Conservation (phyloP, 2,329 filamentous ascomycete species). For the Ascomycota sp. region DNA sequence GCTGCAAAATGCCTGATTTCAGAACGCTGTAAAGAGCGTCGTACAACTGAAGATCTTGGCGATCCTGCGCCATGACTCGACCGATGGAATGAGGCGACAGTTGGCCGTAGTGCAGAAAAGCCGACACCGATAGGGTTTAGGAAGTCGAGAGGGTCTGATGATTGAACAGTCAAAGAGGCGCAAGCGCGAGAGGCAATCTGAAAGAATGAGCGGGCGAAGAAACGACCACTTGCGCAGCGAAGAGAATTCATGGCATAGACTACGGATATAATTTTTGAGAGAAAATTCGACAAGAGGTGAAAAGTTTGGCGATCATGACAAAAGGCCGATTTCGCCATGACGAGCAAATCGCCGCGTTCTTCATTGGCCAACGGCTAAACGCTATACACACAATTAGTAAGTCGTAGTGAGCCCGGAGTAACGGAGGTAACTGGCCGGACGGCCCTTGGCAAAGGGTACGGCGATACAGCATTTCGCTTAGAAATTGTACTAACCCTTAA, state of each 20-base stretch:
- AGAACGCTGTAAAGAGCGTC: background rate
- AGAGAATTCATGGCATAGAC: slow-evolving; percentile 11
- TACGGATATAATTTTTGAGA: no score
- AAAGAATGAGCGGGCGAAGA: slow-evolving; percentile 19
- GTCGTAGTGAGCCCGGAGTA: no score
- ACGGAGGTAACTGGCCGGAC: no score
- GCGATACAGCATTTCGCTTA: slow-evolving; percentile 10
- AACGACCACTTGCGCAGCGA: slow-evolving; percentile 18
- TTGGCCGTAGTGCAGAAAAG: background rate
- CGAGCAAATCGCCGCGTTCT: background rate
- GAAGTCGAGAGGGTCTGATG: slow-evolving; percentile 15
- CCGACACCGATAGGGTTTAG: slow-evolving; percentile 15
- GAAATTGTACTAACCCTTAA: slow-evolving; percentile 12
- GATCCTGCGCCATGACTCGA: background rate
- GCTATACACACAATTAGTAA: background rate
- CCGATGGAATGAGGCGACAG: background rate
- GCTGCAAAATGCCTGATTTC: slow-evolving; percentile 15
- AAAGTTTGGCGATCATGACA: no score
- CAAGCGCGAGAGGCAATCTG: slow-evolving; percentile 18
- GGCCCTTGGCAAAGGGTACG: no score
- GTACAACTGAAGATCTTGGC: background rate
- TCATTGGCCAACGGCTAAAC: background rate
- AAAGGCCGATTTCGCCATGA: background rate
- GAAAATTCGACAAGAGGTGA: no score
- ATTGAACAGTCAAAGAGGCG: slow-evolving; percentile 7